phyloP scores from a whole-genome alignment of 148 eudicot species.

The Euryodendron excelsum region DNA sequence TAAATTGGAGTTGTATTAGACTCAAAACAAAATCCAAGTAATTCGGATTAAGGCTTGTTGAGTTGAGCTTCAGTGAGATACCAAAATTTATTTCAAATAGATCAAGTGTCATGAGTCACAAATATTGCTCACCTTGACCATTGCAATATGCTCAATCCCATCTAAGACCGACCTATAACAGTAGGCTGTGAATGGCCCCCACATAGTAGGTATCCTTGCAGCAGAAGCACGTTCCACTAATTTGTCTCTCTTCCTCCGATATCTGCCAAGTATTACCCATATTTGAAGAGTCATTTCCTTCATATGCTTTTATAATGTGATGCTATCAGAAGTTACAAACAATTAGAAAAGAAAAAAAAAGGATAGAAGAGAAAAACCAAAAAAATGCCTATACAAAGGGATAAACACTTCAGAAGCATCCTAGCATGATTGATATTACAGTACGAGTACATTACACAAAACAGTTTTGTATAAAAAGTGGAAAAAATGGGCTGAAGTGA shows the following conservation, averaged over 20 bases:
- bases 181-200: conserved; percentile 85
- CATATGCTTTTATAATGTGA: background rate
- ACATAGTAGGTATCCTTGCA: conserved; percentile 76
- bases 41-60: background rate
- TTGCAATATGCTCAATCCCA: conserved; percentile 90
- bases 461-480: no score
- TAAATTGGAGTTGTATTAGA: background rate
- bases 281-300: conserved; percentile 11
- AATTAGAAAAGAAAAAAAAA: background rate
- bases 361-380: background rate
- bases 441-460: background rate
- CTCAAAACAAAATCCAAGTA: background rate
- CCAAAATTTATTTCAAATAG: background rate
- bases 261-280: conserved; percentile 41
- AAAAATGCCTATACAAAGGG: background rate
- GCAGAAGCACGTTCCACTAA: conserved; percentile 70
- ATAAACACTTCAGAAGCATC: background rate
- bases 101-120: background rate
- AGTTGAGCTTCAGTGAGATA: background rate
- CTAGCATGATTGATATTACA: background rate
- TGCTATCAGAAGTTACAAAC: conserved; percentile 2
- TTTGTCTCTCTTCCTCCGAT: conserved; percentile 77
- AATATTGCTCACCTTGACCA: conserved; percentile 73
- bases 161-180: conserved; percentile 80
- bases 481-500: background rate